Evolutionary conservation across 257 asterid genomes (phyloP).

Genomic region (Dorcoceras hygrometricum): DNA sequence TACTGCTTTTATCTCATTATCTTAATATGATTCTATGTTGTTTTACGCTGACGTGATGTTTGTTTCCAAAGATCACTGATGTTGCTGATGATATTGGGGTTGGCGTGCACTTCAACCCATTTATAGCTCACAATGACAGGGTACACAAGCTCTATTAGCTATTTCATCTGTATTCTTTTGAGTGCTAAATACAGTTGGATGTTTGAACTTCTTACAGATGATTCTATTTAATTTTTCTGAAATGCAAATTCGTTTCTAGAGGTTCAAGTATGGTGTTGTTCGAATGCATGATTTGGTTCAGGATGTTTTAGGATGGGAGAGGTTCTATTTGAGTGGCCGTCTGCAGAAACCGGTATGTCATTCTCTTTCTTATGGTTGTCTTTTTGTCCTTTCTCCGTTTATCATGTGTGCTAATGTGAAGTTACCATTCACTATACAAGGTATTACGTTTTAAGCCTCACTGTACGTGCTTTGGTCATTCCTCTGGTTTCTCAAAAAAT

Average conservation of each 20-base stretch:
- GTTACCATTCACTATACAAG: not conserved
- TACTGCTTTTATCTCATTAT: conserved; percentile 29
- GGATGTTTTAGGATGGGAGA: conserved; percentile 68
- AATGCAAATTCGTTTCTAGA: conserved; percentile 35
- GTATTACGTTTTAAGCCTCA: not conserved
- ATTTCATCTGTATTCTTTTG: conserved; percentile 11
- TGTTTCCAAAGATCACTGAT: conserved; percentile 46
- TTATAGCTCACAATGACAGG: conserved; percentile 52
- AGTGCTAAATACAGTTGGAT: not conserved
- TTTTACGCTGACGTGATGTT: conserved; percentile 12
- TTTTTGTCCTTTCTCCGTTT: not conserved
- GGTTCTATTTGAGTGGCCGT: conserved; percentile 83
- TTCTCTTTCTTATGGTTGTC: not conserved
- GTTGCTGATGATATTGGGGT: conserved; percentile 74
- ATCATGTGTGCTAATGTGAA: conserved; percentile 6
- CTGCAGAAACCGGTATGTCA: conserved; percentile 79
- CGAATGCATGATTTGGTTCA: conserved; percentile 63
- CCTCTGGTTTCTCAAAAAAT: conserved; percentile 2
- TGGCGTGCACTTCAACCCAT: conserved; percentile 88
- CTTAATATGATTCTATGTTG: conserved; percentile 3
- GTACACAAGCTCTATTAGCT: conserved; percentile 31
- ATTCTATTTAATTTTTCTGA: not conserved
- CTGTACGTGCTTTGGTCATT: not conserved
- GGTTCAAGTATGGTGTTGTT: conserved; percentile 81
- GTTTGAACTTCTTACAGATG: conserved; percentile 14